Percentiles rank a stretch among this genome's conserved stretches.
Evolutionary conservation across 345 rosid genomes (phyloP).

Genomic region (Jatropha curcas): DNA sequence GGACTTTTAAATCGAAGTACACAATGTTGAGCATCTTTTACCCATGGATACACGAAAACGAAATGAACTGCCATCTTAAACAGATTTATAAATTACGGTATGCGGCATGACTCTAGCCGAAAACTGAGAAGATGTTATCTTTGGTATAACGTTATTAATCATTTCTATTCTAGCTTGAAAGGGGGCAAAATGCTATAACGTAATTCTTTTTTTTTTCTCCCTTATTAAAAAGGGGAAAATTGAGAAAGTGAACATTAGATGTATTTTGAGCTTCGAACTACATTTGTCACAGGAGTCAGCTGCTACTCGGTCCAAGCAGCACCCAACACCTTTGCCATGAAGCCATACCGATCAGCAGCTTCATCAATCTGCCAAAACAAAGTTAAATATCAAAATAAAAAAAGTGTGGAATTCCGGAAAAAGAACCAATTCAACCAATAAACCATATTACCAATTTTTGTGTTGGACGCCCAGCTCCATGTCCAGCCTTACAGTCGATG

Average conservation of each 20-base stretch:
- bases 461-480: constrained; percentile 92
- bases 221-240: not conserved
- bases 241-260: not conserved
- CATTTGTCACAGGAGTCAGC: not conserved
- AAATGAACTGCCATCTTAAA: too few relatives aligned
- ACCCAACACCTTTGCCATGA: constrained; percentile 79
- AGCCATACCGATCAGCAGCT: constrained; percentile 77
- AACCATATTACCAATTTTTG: constrained; percentile 80
- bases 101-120: not conserved
- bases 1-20: too few relatives aligned
- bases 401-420: not conserved
- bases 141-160: not conserved
- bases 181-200: too few relatives aligned
- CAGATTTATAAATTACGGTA: too few relatives aligned
- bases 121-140: too few relatives aligned
- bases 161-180: too few relatives aligned
- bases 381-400: not conserved
- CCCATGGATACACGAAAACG: too few relatives aligned
- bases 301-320: constrained; percentile 66
- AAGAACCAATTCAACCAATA: too few relatives aligned
- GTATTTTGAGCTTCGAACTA: not conserved
- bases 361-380: constrained; percentile 65
- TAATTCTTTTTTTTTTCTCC: too few relatives aligned
- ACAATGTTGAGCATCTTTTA: too few relatives aligned
- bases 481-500: constrained; percentile 90